Percentiles rank a stretch among this genome's conserved stretches.
phyloP scores from a whole-genome alignment of 2,329 filamentous ascomycete genomes.

The Grosmannia huntii region DNA sequence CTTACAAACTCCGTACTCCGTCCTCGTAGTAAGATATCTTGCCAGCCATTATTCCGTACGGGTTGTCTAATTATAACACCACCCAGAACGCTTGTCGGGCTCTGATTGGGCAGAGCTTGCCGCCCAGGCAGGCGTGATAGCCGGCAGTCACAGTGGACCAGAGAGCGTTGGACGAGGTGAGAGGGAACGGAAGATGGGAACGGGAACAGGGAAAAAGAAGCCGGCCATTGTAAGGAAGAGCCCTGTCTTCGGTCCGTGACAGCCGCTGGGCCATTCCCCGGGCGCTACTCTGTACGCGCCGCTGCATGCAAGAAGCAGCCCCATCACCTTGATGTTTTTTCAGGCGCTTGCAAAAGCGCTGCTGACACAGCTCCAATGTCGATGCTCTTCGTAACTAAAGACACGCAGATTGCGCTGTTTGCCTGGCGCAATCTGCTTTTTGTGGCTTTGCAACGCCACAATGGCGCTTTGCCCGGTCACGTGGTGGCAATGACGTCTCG shows the following conservation, averaged over 20 bases:
- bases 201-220: background rate
- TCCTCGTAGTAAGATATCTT: too few species aligned
- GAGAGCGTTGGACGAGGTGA: background rate
- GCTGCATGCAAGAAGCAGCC: background rate
- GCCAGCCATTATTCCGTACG: background rate
- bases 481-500: background rate
- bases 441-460: background rate
- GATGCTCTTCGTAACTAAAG: too few species aligned
- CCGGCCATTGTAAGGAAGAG: too few species aligned
- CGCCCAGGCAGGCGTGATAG: background rate
- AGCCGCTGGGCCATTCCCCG: background rate
- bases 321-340: background rate
- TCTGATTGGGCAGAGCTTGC: conserved; percentile 6
- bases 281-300: background rate
- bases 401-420: too few species aligned
- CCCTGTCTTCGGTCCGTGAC: too few species aligned
- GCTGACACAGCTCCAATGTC: background rate
- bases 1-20: too few species aligned
- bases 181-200: background rate
- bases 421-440: background rate
- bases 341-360: background rate
- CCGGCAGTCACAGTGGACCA: background rate
- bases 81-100: background rate
- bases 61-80: background rate
- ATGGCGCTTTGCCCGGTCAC: background rate